Conservation (phyloP, 2,329 filamentous ascomycete species). For the Fusarium buxicola region DNA sequence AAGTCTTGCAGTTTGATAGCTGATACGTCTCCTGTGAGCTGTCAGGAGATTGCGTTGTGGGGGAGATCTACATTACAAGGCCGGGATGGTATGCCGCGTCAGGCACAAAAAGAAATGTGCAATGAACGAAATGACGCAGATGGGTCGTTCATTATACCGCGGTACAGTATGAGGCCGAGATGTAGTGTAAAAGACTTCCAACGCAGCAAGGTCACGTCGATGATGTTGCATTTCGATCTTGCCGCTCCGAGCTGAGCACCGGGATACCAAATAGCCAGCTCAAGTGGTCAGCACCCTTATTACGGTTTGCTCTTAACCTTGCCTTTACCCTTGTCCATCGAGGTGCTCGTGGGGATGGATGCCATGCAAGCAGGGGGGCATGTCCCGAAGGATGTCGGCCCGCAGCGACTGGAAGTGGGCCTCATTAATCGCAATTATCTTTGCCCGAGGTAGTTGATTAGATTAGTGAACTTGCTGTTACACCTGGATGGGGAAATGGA, state of each 20-base stretch:
- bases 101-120: conserved; percentile 3
- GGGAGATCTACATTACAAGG: conserved; percentile 30
- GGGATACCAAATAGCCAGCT: no score
- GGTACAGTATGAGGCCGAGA: conserved; percentile 2
- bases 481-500: conserved; percentile 6
- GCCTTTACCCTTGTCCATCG: no score
- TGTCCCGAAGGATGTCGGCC: no score
- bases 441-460: no score
- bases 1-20: not conserved
- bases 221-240: no score
- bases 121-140: conserved; percentile 8
- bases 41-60: conserved; percentile 37
- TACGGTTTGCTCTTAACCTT: no score
- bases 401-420: not conserved
- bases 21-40: conserved; percentile 18
- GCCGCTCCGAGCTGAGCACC: no score
- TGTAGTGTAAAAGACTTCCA: not conserved
- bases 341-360: no score
- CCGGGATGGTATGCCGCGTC: not conserved
- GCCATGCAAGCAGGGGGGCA: no score
- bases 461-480: not conserved
- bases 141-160: not conserved
- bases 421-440: no score
- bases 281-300: no score
- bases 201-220: not conserved